Conservation (phyloP, 768 basidiomycete species). For the Thelephora aurantiotincta region DNA sequence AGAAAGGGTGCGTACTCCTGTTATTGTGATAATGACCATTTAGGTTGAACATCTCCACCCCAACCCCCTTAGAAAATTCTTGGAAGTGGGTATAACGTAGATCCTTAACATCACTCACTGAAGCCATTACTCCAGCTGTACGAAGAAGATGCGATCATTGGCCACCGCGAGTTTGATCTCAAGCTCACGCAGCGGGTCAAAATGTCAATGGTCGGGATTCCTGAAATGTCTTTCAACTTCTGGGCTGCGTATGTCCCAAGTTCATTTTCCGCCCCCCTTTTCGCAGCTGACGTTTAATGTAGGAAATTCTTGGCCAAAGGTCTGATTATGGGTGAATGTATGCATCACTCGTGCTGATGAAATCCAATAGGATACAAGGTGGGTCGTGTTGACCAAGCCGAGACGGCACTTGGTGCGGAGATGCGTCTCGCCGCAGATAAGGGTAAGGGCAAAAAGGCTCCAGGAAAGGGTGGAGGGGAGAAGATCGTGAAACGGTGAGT, state of each 20-base stretch:
- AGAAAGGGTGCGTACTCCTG: conserved; percentile 62
- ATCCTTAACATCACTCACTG: neutral
- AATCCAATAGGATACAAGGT: conserved; percentile 66
- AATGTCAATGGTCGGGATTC: conserved; percentile 99
- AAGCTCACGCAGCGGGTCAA: conserved; percentile 88
- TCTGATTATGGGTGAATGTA: conserved; percentile 9
- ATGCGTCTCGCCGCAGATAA: conserved; percentile 80
- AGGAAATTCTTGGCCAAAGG: conserved; percentile 81
- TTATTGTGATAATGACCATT: too few species aligned
- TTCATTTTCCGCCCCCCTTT: neutral
- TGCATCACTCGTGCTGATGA: neutral
- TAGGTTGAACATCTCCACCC: conserved; percentile 3
- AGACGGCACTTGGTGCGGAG: conserved; percentile 94
- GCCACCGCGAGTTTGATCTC: conserved; percentile 89
- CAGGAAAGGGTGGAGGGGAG: conserved; percentile 14
- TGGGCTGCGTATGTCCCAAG: conserved; percentile 64
- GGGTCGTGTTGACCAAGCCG: conserved; percentile 91
- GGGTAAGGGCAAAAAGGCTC: conserved; percentile 31
- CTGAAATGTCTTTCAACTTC: conserved; percentile 85
- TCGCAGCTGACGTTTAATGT: conserved; percentile 2
- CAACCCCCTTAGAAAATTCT: conserved; percentile 48
- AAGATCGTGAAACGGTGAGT: conserved; percentile 65
- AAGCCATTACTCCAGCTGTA: conserved; percentile 37
- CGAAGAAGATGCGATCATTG: conserved; percentile 88
- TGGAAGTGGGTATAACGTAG: conserved; percentile 36